Base-by-base conservation (phyloP, 164 flowering plant genomes). In the Chimonanthus salicifolius region DNA sequence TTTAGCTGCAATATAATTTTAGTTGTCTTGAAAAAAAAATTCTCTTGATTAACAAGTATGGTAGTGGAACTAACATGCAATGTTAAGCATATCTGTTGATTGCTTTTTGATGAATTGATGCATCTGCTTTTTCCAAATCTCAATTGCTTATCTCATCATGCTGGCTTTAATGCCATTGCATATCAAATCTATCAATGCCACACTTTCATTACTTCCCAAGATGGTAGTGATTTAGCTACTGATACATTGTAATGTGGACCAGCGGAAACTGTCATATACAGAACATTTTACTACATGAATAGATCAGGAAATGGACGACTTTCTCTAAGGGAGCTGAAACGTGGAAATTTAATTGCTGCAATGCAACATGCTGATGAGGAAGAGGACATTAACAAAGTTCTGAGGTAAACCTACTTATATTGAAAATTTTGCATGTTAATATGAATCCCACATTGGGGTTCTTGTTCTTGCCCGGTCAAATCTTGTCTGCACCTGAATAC, bases 201-300 rank as follows among this genome's bases (percentile, higher is more conserved):
- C 43, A 20, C 20, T 33, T 20, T 63, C 21, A 18, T 16, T 33
- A 63, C 10, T 18, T 63, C 21, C 11, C 4, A 44, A 33, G 21
- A 63, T 33, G 11, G 11, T 6, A 6, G 47, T 68, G 15, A 48
- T 47, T 62, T 49, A 11, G 7, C 44, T 20, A 11, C 69, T 76
- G 58, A 78, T 78, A 71, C 50, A 68, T 75, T 58, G 67, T 82
- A 66, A 71, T 51, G 20, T 72, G 80, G 62, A 50, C 77, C 97
- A 95, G 99, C 97, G 78, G 99, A 96, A 85, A 96, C 99, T 78
- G 99, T 96, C 60, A 87, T 94, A 85, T 91, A 94, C 88, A 87
- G 99, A 87, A 94, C 94, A 82, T 96, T 88, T 83, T 94, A 90
- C 85, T 83, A 91, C 80, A 77, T 92, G 67, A 96, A 96, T 88